Conservation (phyloP, 768 basidiomycete genomes). For the Brasilioporus rufonigricans region DNA sequence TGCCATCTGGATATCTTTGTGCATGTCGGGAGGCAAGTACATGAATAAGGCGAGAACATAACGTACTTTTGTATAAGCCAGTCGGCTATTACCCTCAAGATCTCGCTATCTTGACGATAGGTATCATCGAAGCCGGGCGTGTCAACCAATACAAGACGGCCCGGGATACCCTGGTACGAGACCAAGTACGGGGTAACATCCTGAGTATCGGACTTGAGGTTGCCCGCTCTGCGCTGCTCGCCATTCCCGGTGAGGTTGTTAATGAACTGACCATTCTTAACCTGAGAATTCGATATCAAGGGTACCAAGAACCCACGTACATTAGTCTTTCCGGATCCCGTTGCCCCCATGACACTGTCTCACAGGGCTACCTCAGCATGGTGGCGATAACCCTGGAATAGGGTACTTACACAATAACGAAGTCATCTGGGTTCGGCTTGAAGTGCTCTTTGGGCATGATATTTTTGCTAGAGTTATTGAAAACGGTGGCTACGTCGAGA, state of each 20-base stretch:
- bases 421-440: slow-evolving; percentile 6
- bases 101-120: slow-evolving; percentile 9
- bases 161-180: neutral
- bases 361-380: neutral
- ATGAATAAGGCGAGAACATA: neutral
- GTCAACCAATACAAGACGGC: slow-evolving; percentile 19
- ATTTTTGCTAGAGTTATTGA: neutral
- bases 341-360: slow-evolving; percentile 25
- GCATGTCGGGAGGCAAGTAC: neutral
- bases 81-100: slow-evolving; percentile 10
- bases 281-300: neutral
- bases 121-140: slow-evolving; percentile 23
- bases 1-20: slow-evolving; percentile 9
- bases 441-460: neutral
- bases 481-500: neutral
- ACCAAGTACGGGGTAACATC: slow-evolving; percentile 3
- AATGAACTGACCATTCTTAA: slow-evolving; percentile 9
- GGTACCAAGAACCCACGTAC: slow-evolving; percentile 8
- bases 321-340: slow-evolving; percentile 25
- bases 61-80: slow-evolving; percentile 19
- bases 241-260: slow-evolving; percentile 4
- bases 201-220: slow-evolving; percentile 13
- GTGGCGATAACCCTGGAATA: neutral
- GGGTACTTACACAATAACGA: slow-evolving; percentile 14
- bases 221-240: neutral